Base-by-base conservation (phyloP, 1,284 basidiomycete genomes). In the Apiotrichum gamsii region DNA sequence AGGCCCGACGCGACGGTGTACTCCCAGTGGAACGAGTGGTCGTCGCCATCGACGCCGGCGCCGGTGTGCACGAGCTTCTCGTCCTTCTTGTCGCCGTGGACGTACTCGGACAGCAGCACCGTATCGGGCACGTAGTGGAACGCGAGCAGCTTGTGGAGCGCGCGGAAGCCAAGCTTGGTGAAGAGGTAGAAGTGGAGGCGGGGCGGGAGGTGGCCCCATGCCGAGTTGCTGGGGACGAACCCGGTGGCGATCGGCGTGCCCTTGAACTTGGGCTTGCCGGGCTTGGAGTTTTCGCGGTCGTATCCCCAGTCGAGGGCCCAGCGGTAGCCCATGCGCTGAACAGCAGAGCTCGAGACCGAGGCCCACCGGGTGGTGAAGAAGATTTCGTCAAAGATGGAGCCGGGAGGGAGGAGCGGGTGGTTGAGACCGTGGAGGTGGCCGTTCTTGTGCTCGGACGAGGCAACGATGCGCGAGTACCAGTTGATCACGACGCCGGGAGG, bases 211-310 rank as follows among this genome's bases (percentile, higher is more conserved):
- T 62, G 67, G 23, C 72, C 58, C 68, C 84, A 87, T 3, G 84
- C 84, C 8, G 63, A 64, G 62, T 85, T 84, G 40, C 76, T 76
- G 0, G 84, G 85, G 1, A 78, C 80, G 60, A 87, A 85, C 34
- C 80, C 55, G 0, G 84, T 85, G 10, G 80, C 75, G 8, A 80
- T 73, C 1, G 75, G 65, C 11, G 76, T 64, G 9, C 84, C 83
- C 38, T 71, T 56, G 43, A 78, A 72, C 23, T 65, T 46, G 43
- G 66, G 65, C 55, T 57, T 67, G 59, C 53, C 72, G 57, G 72
- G 61, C 11, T 65, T 63, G n/a, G 72, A 68, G 15, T 70, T 47
- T 29, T 70, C 61, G 20, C 59, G 67, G 39, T 74, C 67, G 53
- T 75, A 77, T 42, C 81, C 78, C 38, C 79, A 50, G 8, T 72